Conservation (phyloP, 768 basidiomycete species). For the Porpolomopsis calyptriformis region DNA sequence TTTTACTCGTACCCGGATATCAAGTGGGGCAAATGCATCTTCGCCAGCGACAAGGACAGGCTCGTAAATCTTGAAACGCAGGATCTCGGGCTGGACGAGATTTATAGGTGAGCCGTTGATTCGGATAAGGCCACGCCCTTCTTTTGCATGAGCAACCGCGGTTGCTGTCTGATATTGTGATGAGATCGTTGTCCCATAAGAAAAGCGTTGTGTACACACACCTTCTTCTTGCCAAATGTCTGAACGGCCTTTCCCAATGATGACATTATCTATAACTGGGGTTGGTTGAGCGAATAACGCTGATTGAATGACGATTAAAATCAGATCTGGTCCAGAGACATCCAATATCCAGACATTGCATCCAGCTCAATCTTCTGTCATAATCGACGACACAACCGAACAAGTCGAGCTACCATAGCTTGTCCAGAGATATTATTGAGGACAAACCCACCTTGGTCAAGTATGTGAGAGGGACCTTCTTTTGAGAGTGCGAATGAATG, state of each 20-base stretch:
- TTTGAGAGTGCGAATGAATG: not conserved
- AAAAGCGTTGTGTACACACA: slow-evolving; percentile 22
- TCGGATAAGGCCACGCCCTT: slow-evolving; percentile 92
- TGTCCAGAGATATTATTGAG: not conserved
- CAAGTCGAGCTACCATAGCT: not conserved
- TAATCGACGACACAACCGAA: not conserved
- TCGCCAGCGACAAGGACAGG: slow-evolving; percentile 90
- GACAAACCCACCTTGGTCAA: not conserved
- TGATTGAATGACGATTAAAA: slow-evolving; percentile 6
- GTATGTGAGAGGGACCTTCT: no score
- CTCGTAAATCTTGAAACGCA: slow-evolving; percentile 98
- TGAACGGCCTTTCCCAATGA: slow-evolving; percentile 85
- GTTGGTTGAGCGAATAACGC: slow-evolving; percentile 14
- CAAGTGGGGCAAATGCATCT: slow-evolving; percentile 75
- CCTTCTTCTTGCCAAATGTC: slow-evolving; percentile 99
- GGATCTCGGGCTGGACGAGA: slow-evolving; percentile 89
- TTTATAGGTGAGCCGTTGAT: slow-evolving; percentile 95
- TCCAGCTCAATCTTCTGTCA: not conserved
- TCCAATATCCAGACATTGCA: not conserved
- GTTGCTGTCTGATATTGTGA: slow-evolving; percentile 69
- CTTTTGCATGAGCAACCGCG: slow-evolving; percentile 93
- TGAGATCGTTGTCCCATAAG: not conserved
- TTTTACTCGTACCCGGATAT: slow-evolving; percentile 96
- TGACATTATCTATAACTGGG: slow-evolving; percentile 45
- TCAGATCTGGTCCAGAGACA: not conserved